Conservation (phyloP, 1,139 yeast genomes). For the Debaryomycetaceae sp. region DNA sequence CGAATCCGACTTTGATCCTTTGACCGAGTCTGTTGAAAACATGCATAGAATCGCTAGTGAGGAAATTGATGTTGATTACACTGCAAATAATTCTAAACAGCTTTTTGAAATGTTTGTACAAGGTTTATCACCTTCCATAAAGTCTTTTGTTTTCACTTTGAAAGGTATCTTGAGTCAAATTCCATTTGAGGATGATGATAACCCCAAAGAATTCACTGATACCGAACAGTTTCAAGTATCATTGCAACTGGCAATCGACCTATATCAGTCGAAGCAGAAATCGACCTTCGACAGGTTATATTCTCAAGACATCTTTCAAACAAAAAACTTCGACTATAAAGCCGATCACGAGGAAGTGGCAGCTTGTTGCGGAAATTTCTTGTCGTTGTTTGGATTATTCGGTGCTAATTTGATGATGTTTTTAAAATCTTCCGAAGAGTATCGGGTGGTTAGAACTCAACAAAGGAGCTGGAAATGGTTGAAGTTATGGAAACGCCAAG, state of each 20-base stretch:
- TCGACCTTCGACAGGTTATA: slow-evolving; percentile 58
- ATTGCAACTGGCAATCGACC: slow-evolving; percentile 46
- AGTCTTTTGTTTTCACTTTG: slow-evolving; percentile 62
- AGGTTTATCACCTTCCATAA: slow-evolving; percentile 70
- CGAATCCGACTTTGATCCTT: slow-evolving; percentile 11
- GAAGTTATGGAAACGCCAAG: slow-evolving; percentile 39
- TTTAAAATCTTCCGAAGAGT: slow-evolving; percentile 44
- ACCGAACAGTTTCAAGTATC: slow-evolving; percentile 48
- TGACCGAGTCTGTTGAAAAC: slow-evolving; percentile 27
- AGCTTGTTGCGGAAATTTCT: slow-evolving; percentile 80
- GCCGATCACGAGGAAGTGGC: slow-evolving; percentile 78
- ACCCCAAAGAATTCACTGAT: slow-evolving; percentile 28
- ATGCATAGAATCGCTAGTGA: slow-evolving; percentile 10
- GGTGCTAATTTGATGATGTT: slow-evolving; percentile 55
- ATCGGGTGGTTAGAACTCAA: slow-evolving; percentile 25
- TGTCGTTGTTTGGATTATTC: slow-evolving; percentile 60
- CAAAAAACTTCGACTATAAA: slow-evolving; percentile 36
- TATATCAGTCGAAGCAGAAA: slow-evolving; percentile 56
- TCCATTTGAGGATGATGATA: slow-evolving; percentile 46
- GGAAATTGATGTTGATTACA: slow-evolving; percentile 12
- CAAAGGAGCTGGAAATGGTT: slow-evolving; percentile 49
- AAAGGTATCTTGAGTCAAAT: slow-evolving; percentile 57
- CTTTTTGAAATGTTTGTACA: slow-evolving; percentile 64
- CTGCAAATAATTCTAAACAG: slow-evolving; percentile 43
- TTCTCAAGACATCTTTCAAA: slow-evolving; percentile 51